Base-by-base conservation (phyloP, 768 basidiomycete genomes). In the Collybiopsis luxurians region DNA sequence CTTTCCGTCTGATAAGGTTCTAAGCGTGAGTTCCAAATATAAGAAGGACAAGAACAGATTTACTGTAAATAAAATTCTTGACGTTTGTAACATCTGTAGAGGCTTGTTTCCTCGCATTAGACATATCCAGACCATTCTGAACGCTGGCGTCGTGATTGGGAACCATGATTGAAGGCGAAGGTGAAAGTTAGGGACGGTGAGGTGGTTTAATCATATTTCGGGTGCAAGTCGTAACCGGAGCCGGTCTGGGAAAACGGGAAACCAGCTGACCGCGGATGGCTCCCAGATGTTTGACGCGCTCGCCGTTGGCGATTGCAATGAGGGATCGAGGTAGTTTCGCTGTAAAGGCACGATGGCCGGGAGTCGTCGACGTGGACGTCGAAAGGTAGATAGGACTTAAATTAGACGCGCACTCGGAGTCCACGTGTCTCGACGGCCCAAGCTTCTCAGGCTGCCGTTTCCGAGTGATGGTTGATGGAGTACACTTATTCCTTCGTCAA, bases 91-190 rank as follows among this genome's bases (percentile, higher is more conserved):
- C 63, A 40, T 77, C 68, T 43, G 86, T 66, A 1, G 78, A 72
- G 12, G 80, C 69, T 12, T 54, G 66, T n/a, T 61, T 64, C 27
- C 85, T 71, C 0, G 85, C 84, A 17, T 67, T 67, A 31, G 62
- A 64, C 79, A 88, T 80, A 61, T 87, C 86, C 43, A 75, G 61
- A 2, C 62, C 74, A 11, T 79, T 84, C 62, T 79, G 81, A 26
- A 69, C 73, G 52, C 73, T 81, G 38, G 72, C 60, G 64, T 79
- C 76, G 60, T 73, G 62, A 28, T 40, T 30, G 10, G 19, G 12
- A 10, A 31, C 6, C 50, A 52, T 52, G 4, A n/a, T 44, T 44
- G n/a, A 44, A 6, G 24, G 42, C 23, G 11, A 4, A 47, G 46
- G 13, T 45, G 43, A 45, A 45, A 42, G 40, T 42, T 4, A 42